Conservation (phyloP, 2,329 filamentous ascomycete genomes). For the Chaetomium strumarium region DNA sequence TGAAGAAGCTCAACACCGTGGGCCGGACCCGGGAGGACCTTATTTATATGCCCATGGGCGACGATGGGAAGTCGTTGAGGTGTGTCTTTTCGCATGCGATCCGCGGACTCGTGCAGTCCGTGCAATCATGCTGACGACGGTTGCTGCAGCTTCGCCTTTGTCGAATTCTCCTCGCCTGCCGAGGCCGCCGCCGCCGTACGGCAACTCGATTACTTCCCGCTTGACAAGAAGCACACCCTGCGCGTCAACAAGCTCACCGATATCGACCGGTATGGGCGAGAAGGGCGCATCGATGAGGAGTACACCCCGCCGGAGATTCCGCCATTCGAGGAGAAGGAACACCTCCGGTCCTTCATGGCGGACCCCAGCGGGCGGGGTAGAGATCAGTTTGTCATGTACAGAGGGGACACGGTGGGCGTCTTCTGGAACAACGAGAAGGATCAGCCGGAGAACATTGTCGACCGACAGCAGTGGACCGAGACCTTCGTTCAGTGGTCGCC, state of each 20-base stretch:
- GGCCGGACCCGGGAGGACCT: constrained; percentile 81
- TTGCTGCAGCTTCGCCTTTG: constrained; percentile 75
- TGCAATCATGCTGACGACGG: not conserved
- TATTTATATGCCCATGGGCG: constrained; percentile 89
- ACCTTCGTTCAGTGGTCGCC: constrained; percentile 98
- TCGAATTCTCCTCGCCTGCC: constrained; percentile 86
- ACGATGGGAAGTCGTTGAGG: constrained; percentile 81
- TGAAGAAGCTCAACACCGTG: constrained; percentile 84
- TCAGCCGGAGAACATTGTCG: constrained; percentile 77
- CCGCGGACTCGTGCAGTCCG: constrained; percentile 5
- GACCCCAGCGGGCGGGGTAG: constrained; percentile 74
- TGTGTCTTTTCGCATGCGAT: constrained; percentile 35
- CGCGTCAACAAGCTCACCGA: constrained; percentile 97
- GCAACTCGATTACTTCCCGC: constrained; percentile 74
- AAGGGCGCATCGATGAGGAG: constrained; percentile 87
- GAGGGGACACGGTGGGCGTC: constrained; percentile 84
- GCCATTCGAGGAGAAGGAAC: constrained; percentile 85
- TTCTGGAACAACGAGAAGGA: constrained; percentile 99
- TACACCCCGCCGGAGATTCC: constrained; percentile 78
- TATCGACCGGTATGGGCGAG: constrained; percentile 90
- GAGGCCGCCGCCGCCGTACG: constrained; percentile 88
- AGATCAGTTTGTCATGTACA: constrained; percentile 94
- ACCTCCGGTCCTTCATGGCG: constrained; percentile 86
- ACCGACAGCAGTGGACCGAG: constrained; percentile 95
- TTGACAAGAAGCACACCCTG: constrained; percentile 96